Percentiles rank a stretch among this genome's conserved stretches.
These are phyloP conservation scores for Rhynchosporium graminicola DNA, from an alignment of 2,329 filamentous ascomycete species.

Conservation along the genomic window DNA sequence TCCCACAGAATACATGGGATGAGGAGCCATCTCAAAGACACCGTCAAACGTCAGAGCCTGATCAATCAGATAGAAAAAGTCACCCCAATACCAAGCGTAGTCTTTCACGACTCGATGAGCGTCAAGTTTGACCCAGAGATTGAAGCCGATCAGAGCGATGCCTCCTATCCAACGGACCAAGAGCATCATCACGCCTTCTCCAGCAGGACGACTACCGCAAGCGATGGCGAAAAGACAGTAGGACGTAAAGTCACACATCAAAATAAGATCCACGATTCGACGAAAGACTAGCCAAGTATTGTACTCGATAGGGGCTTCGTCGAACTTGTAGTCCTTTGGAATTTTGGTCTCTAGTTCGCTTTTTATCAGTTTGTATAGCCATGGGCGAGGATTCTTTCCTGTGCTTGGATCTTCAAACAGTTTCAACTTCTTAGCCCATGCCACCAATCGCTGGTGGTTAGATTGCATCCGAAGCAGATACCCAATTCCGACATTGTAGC, in stretches of 20 bases:
- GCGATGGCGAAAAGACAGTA: slow-evolving; percentile 95
- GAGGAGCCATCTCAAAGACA: slow-evolving; percentile 97
- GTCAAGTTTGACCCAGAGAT: slow-evolving; percentile 97
- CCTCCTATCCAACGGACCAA: slow-evolving; percentile 77
- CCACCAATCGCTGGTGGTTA: slow-evolving; percentile 79
- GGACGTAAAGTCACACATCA: slow-evolving; percentile 98
- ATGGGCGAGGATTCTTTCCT: slow-evolving; percentile 80
- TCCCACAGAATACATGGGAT: slow-evolving; percentile 98
- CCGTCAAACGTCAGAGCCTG: slow-evolving; percentile 97
- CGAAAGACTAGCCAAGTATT: slow-evolving; percentile 98
- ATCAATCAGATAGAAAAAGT: slow-evolving; percentile 98
- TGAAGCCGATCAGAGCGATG: slow-evolving; percentile 82
- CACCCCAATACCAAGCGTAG: slow-evolving; percentile 99
- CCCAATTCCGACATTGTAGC: slow-evolving; percentile 94
- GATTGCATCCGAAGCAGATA: slow-evolving; percentile 88
- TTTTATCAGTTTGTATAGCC: slow-evolving; percentile 82
- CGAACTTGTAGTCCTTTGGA: slow-evolving; percentile 88
- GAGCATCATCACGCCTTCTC: slow-evolving; percentile 70
- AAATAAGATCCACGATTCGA: slow-evolving; percentile 89
- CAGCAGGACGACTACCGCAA: slow-evolving; percentile 73
- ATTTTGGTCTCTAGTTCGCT: slow-evolving; percentile 93
- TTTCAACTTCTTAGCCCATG: slow-evolving; percentile 82
- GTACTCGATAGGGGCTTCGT: slow-evolving; percentile 92
- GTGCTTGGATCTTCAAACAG: slow-evolving; percentile 82
- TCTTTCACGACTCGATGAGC: slow-evolving; percentile 98